Evolutionary conservation across 106 monocot species (phyloP).

Genomic region (Allium fistulosum): DNA sequence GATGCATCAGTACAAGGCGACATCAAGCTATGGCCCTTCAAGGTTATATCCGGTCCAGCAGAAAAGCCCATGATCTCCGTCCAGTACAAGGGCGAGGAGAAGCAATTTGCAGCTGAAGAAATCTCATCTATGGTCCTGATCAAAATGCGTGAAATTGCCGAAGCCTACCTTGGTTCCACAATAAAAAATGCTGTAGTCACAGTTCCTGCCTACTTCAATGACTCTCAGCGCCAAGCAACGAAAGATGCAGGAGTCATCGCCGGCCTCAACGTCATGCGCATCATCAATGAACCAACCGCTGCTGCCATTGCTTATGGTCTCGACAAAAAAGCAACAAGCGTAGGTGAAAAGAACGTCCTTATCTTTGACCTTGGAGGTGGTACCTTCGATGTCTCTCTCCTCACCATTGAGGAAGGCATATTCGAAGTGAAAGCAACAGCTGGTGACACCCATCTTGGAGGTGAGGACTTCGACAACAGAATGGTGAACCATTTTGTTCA

Average conservation of each 20-base stretch:
- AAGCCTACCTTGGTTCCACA: constrained; percentile 26
- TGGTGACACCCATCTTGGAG: constrained; percentile 42
- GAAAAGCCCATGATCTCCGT: constrained; percentile 41
- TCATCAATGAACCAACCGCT: constrained; percentile 26
- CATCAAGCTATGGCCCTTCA: constrained; percentile 38
- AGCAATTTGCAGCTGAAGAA: constrained; percentile 30
- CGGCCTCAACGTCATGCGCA: constrained; percentile 30
- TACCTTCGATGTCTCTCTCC: constrained; percentile 36
- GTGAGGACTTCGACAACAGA: constrained; percentile 81
- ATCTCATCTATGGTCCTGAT: constrained; percentile 32
- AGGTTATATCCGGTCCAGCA: constrained; percentile 31
- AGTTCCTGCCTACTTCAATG: constrained; percentile 39
- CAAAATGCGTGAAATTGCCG: constrained; percentile 26
- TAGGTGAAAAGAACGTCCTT: constrained; percentile 34
- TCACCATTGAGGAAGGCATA: constrained; percentile 29
- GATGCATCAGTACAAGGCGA: constrained; percentile 29
- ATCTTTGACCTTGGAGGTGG: constrained; percentile 32
- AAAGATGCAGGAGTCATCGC: constrained; percentile 34
- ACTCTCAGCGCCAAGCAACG: constrained; percentile 29
- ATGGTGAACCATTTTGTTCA: constrained; percentile 81
- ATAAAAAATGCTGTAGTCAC: constrained; percentile 29
- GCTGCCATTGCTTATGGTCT: constrained; percentile 28
- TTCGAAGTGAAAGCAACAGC: constrained; percentile 43
- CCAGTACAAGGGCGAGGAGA: constrained; percentile 35
- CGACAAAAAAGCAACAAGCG: constrained; percentile 28